Evolutionary conservation across 2,329 filamentous ascomycete species (phyloP), one percentile per base, ranked within the genome.

Genomic region (Exserohilum turcica): DNA sequence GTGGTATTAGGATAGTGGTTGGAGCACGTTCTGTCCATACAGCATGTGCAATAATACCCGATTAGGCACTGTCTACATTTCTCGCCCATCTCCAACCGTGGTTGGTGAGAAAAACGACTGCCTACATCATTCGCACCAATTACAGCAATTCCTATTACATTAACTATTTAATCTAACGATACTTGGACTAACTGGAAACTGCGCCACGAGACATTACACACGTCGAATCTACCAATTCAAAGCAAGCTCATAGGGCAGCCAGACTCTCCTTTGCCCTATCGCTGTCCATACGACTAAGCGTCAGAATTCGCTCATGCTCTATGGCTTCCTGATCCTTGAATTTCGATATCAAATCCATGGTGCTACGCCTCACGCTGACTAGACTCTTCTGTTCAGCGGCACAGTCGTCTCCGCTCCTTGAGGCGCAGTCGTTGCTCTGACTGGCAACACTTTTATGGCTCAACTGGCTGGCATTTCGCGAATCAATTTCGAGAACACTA

Each of bases 311-410:
- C 38, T 67, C 66, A 35, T 62, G 59, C 53, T 77, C 76, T n/a
- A 61, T 59, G 24, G 63, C 60, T 52, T 77, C 73, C 49, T 70
- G 67, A 49, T 72, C 64, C 48, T 73, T 64, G 50, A 75, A 72
- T 43, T 70, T 61, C n/a, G 66, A 63, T 8, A 76, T 58, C 55
- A 78, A 56, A 57, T 77, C 75, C 64, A 75, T 71, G 6, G 74
- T 77, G 56, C 75, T 77, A n/a, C 64, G 67, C 36, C 75, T 60
- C 18, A 75, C 66, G 50, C 69, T 73, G n/a, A 66, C 63, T 6
- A 71, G 59, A 39, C 72, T 74, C 29, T 51, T 63, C 29, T 60
- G 61, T 24, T 68, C 64, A 1, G 43, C 43, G 18, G 54, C 57
- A 3, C 32, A 51, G 19, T 64, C 58, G 21, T 63, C 60, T 5